Conservation (phyloP, 306 rosid species). For the Betula pendula region DNA sequence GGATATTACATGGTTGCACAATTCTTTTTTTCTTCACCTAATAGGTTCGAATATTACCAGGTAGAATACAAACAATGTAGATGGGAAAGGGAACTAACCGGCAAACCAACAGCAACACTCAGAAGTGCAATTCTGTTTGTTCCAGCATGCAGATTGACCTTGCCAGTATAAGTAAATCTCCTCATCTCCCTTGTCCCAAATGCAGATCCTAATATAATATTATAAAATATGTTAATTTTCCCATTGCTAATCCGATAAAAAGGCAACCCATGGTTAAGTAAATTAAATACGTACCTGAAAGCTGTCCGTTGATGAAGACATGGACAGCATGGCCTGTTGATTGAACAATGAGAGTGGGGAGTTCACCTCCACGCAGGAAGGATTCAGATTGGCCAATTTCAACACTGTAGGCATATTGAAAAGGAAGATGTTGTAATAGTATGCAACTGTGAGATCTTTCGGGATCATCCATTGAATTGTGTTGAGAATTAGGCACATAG, state of each 20-base stretch:
- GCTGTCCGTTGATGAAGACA: slow-evolving; percentile 80
- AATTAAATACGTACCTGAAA: slow-evolving; percentile 60
- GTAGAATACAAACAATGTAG: slow-evolving; percentile 23
- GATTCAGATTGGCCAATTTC: slow-evolving; percentile 78
- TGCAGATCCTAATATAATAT: slow-evolving; percentile 70
- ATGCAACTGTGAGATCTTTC: background rate
- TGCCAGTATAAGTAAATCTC: slow-evolving; percentile 78
- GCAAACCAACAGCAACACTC: slow-evolving; percentile 97
- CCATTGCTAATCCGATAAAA: slow-evolving; percentile 16
- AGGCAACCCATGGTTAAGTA: slow-evolving; percentile 20
- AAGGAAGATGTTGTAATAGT: slow-evolving; percentile 3
- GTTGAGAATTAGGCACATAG: background rate
- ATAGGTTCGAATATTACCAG: slow-evolving; percentile 9
- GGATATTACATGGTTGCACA: background rate
- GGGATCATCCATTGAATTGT: background rate
- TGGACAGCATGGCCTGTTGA: slow-evolving; percentile 96
- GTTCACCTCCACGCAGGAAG: slow-evolving; percentile 82
- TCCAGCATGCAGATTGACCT: slow-evolving; percentile 78
- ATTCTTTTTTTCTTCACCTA: background rate
- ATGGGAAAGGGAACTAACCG: slow-evolving; percentile 54
- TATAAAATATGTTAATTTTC: slow-evolving; percentile 19
- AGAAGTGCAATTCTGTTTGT: slow-evolving; percentile 81
- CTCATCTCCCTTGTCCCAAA: slow-evolving; percentile 82
- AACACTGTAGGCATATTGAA: slow-evolving; percentile 51
- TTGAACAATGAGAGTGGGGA: slow-evolving; percentile 81